Conservation (phyloP, 2,329 filamentous ascomycete genomes). For the Pseudocercospora vitis region DNA sequence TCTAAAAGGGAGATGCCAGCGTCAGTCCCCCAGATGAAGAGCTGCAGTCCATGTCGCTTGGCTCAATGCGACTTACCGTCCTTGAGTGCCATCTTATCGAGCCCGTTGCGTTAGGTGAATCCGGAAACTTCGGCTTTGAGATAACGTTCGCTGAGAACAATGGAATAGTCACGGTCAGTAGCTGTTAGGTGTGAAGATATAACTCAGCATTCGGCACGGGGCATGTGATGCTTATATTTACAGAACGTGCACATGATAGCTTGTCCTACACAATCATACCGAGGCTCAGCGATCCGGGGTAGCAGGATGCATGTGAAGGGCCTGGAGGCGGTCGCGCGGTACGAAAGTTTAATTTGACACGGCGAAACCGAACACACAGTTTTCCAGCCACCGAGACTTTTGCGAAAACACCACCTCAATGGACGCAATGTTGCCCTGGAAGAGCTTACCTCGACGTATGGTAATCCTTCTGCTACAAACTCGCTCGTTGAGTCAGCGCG, state of each 20-base stretch:
- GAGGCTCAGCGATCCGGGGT: constrained; percentile 11
- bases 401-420: constrained; percentile 4
- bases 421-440: not conserved
- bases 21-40: too few species aligned
- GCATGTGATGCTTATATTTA: constrained; percentile 21
- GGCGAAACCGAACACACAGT: not conserved
- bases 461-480: not conserved
- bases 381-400: not conserved
- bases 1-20: constrained; percentile 21
- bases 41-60: too few species aligned
- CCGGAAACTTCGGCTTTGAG: constrained; percentile 7
- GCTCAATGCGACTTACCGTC: constrained; percentile 56
- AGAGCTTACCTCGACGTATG: not conserved
- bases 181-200: not conserved
- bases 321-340: constrained; percentile 6
- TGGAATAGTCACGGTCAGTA: constrained; percentile 4
- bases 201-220: not conserved
- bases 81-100: constrained; percentile 64
- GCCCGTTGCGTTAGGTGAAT: constrained; percentile 1
- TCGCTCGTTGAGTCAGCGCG: constrained; percentile 7
- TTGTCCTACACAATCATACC: constrained; percentile 1
- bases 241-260: constrained; percentile 16
- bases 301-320: constrained; percentile 17
- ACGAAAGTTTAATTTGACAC: constrained; percentile 6
- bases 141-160: constrained; percentile 1